These are phyloP conservation scores for Lasiosphaeris hirsuta DNA, from an alignment of 495 filamentous ascomycete species.

Conservation along the genomic window DNA sequence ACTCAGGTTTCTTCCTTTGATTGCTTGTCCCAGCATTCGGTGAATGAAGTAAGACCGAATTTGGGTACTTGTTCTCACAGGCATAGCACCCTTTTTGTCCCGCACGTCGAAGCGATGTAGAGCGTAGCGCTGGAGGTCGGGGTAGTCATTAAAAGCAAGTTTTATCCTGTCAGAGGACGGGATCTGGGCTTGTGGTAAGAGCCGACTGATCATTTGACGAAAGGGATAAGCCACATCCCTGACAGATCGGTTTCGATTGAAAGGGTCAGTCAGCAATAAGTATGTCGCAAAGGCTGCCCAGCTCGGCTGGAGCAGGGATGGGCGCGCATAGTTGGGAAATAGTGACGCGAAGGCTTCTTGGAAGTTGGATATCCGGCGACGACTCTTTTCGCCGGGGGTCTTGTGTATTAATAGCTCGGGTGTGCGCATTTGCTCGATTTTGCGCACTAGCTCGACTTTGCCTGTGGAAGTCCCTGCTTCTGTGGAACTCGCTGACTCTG, in stretches of 20 bases:
- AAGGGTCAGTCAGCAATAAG: constrained; percentile 34
- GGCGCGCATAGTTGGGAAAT: constrained; percentile 27
- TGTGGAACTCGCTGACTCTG: too few species aligned
- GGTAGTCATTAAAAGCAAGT: too few species aligned
- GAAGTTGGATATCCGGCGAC: constrained; percentile 10
- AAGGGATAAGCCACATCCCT: constrained; percentile 23
- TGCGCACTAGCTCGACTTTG: too few species aligned
- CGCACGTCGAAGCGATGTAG: not conserved
- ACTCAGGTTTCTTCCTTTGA: constrained; percentile 16
- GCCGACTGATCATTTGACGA: constrained; percentile 16
- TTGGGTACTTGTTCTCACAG: too few species aligned
- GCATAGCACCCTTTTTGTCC: not conserved
- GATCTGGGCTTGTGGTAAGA: too few species aligned
- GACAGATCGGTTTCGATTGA: constrained; percentile 19
- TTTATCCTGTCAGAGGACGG: too few species aligned
- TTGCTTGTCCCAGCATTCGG: constrained; percentile 14
- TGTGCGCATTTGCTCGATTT: too few species aligned
- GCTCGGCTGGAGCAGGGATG: constrained; percentile 24
- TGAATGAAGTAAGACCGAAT: constrained; percentile 2
- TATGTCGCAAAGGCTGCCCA: constrained; percentile 42
- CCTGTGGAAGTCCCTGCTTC: too few species aligned
- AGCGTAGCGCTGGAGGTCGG: too few species aligned
- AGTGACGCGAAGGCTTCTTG: constrained; percentile 28
- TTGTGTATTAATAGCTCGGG: not conserved
- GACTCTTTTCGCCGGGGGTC: not conserved